Evolutionary conservation across 1,284 basidiomycete genomes (phyloP), one percentile per base, ranked within the genome.

Genomic region (Phlebopus sp.): DNA sequence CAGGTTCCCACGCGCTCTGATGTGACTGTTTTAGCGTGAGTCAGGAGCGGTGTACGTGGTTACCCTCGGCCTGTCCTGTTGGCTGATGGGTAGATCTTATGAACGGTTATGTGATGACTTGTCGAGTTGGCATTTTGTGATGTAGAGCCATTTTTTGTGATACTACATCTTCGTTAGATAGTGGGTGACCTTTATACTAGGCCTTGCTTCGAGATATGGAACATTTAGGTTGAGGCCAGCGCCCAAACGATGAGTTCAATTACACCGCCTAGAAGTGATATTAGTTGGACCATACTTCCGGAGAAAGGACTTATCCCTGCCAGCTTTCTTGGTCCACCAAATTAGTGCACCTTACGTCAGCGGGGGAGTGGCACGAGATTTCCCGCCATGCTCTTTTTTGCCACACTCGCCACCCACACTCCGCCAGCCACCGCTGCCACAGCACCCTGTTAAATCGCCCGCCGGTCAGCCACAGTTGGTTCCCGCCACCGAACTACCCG

Each of bases 381-480:
- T 42, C 40, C 23, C 35, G 31, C 21, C 21, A 23, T 23, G 39
- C 38, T 36, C 2, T n/a, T 18, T 10, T 32, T 44, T 42, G 29
- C 42, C 29, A 32, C 29, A 15, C 37, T 40, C 17, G 29, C 36
- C 31, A 34, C 37, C 47, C 35, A 35, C 31, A 21, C 47, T 32
- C 30, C 29, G 4, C 34, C 38, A 52, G 52, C 59, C 47, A 63
- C 54, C 48, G 46, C 50, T 38, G 30, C 48, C 37, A 45, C 52
- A 44, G 42, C 35, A 45, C 51, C 60, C 59, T 46, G 27, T 42
- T 55, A 61, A 53, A 49, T 53, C 60, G 43, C 52, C 56, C 43
- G n/a, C 51, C 54, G 60, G 59, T 62, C 63, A 63, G 59, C 63
- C 59, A 64, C 62, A 50, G 42, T 46, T 47, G 40, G 40, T 52